phyloP scores from a whole-genome alignment of 257 asterid species.

The Salvia rosmarinus region DNA sequence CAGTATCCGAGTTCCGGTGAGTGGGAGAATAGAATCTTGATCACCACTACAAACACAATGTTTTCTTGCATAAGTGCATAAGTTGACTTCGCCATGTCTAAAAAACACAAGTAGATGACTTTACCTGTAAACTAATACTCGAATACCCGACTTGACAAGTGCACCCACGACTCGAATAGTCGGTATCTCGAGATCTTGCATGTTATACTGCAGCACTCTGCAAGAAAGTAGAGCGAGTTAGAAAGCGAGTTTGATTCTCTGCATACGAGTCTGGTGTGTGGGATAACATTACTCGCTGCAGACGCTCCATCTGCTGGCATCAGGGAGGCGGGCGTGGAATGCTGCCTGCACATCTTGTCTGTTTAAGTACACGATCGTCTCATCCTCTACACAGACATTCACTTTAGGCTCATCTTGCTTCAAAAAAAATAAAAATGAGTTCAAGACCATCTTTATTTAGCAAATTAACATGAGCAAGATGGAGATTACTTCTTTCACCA shows the following conservation, averaged over 20 bases:
- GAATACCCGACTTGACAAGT: conserved; percentile 45
- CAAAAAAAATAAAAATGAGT: background rate
- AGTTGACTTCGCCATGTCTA: background rate
- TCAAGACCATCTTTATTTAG: background rate
- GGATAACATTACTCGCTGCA: conserved; percentile 63
- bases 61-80: conserved; percentile 6
- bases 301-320: conserved; percentile 62
- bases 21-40: conserved; percentile 85
- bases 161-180: conserved; percentile 47
- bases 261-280: background rate
- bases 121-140: conserved; percentile 58
- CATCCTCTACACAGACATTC: conserved; percentile 67
- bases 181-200: conserved; percentile 52
- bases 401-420: conserved; percentile 61
- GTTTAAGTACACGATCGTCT: conserved; percentile 59
- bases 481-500: conserved; percentile 48
- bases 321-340: conserved; percentile 69
- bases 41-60: conserved; percentile 59
- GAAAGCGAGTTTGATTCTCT: background rate
- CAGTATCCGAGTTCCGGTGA: conserved; percentile 59
- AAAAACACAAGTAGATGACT: background rate
- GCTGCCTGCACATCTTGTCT: conserved; percentile 79
- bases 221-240: background rate
- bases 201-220: conserved; percentile 49
- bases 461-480: background rate